Base-by-base conservation (phyloP, 371 early-diverging fungal species). In the Globomyces sp. region DNA sequence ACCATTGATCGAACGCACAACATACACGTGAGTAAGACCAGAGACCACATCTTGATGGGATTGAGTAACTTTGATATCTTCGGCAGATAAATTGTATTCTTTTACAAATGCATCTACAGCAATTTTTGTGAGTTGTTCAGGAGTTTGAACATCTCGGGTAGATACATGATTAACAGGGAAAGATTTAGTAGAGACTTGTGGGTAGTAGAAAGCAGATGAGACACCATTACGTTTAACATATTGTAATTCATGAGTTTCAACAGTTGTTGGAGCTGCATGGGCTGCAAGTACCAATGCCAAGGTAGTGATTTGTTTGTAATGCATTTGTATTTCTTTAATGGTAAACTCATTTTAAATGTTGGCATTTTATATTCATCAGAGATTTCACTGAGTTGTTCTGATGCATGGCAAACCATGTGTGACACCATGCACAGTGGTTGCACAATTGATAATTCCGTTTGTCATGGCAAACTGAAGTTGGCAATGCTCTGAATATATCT, bases 11-110 rank as follows among this genome's bases (percentile, higher is more conserved):
- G 63, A 44, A 42, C 77, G 72, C 11, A 67, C 63, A 37, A 71
- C 61, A 63, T 80, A 75, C 49, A 78, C 66, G 44, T 79, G 76
- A 10, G 68, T 53, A 44, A 76, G 63, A 1, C 77, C 76, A 34
- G 49, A 57, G 24, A 24, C 24, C 46, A 37, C 24, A 40, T 45
- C 65, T 36, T 90, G 75, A 67, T 91, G 88, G 69, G 91, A 77
- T 71, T 92, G 90, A 66, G 89, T 86, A 65, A 71, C 51, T 8
- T 55, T 45, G 24, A 71, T 58, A 9, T 71, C 67, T 1, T 11
- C 50, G 1, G 34, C 34, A 36, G 50, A 4, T 37, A 71, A 42
- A 39, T 52, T 63, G 5, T 50, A n/a, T 45, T 63, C 52, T 9
- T 34, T 40, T 10, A 48, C 43, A 13, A 70, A 37, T 63, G 36